Evolutionary conservation across 371 early-diverging fungal species (phyloP), one percentile per base, ranked within the genome.

Genomic region (Mucor saturninus): DNA sequence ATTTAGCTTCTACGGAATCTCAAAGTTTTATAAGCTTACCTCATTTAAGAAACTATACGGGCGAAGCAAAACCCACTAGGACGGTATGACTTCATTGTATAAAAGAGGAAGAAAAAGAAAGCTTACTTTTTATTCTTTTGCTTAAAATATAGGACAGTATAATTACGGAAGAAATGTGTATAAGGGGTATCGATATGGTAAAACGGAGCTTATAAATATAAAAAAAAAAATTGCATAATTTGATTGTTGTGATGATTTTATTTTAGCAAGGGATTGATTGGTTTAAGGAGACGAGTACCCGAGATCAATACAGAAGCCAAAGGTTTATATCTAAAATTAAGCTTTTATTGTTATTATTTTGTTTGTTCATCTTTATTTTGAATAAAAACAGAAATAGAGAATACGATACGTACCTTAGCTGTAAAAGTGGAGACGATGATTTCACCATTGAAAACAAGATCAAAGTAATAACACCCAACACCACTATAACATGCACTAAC

Each of bases 181-280:
- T 64, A 7, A 52, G 54, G 15, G 78, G 79, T 29, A 61, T 65
- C 10, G 79, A 78, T 64, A 75, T 78, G 75, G 78, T 77, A 37
- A 30, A 42, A 13, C 59, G 59, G 59, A 50, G 21, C 21, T 59
- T 59, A 35, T 39, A 59, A 39, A 5, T 28, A 14, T 13, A 50
- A 11, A 48, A 58, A 21, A 49, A 59, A 49, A 37, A 59, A 59
- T 30, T 28, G 37, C 5, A 38, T 21, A 21, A 21, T 21, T 21
- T 21, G 21, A 21, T 21, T 21, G 21, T 21, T 21, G 21, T 21
- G 21, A 21, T 21, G 21, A 14, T 30, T 35, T 35, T 28, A 40
- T 8, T 35, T 40, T 59, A 78, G 79, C 79, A 78, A 78, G 79
- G 76, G 2, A 75, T 78, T 38, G 64, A 68, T 21, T 78, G 79